Percentiles rank a stretch among this genome's conserved stretches.
Evolutionary conservation across 1,284 basidiomycete species (phyloP).

Genomic region (Melampsora larici-populina): DNA sequence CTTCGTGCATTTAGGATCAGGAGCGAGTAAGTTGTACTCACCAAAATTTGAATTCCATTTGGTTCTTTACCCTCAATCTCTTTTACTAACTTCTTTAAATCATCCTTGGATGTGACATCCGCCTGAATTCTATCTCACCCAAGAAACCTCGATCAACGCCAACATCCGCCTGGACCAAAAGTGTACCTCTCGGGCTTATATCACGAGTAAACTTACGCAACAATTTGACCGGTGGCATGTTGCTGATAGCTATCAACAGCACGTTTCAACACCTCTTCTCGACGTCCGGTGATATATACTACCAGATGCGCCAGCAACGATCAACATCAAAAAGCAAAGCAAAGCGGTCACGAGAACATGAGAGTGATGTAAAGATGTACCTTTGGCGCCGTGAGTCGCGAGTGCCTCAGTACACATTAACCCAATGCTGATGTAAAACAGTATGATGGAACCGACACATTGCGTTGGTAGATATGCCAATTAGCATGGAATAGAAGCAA

Average conservation of each 20-base stretch:
- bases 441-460: not conserved
- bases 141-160: not conserved
- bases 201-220: slow-evolving; percentile 9
- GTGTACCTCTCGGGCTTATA: not conserved
- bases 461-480: not conserved
- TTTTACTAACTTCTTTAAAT: slow-evolving; percentile 29
- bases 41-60: slow-evolving; percentile 41
- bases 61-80: slow-evolving; percentile 39
- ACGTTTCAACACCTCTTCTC: slow-evolving; percentile 34
- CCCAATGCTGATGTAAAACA: slow-evolving; percentile 23
- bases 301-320: not conserved
- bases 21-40: not conserved
- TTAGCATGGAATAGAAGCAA: not conserved
- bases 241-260: slow-evolving; percentile 39
- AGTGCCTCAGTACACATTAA: slow-evolving; percentile 40
- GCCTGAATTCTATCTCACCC: slow-evolving; percentile 21
- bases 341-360: too few species aligned
- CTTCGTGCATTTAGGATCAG: not conserved
- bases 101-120: slow-evolving; percentile 36
- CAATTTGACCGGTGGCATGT: slow-evolving; percentile 37
- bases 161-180: not conserved
- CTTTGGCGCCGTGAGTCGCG: slow-evolving; percentile 41
- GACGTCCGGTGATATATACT: slow-evolving; percentile 41
- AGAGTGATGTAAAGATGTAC: slow-evolving; percentile 1
- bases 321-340: not conserved